These are phyloP conservation scores for Ophiostoma australiae DNA, from an alignment of 2,329 filamentous ascomycete genomes.

Conservation along the genomic window DNA sequence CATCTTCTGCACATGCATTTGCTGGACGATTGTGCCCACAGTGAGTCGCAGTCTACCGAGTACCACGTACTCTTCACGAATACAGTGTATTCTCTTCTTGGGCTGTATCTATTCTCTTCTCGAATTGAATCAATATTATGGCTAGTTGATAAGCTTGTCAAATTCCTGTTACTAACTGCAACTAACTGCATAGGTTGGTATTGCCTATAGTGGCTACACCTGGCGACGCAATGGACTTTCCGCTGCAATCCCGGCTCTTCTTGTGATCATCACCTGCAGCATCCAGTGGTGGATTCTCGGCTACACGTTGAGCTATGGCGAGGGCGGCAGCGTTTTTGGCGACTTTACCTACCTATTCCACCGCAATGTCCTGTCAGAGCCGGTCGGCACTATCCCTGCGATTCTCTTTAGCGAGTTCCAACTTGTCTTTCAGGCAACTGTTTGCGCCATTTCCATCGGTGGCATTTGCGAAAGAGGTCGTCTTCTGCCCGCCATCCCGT, in stretches of 20 bases:
- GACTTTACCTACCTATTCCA: constrained; percentile 83
- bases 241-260: constrained; percentile 56
- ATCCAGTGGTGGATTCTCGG: constrained; percentile 99
- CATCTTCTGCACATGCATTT: constrained; percentile 21
- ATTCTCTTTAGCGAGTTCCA: constrained; percentile 89
- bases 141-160: too few relatives aligned
- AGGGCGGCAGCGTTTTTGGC: constrained; percentile 79
- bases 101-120: too few relatives aligned
- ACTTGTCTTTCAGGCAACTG: constrained; percentile 30
- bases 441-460: constrained; percentile 23
- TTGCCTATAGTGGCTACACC: constrained; percentile 24
- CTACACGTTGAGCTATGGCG: constrained; percentile 83
- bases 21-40: constrained; percentile 23
- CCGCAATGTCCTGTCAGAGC: constrained; percentile 80
- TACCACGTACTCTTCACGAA: background rate
- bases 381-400: constrained; percentile 82
- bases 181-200: constrained; percentile 17
- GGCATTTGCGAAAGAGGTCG: constrained; percentile 22
- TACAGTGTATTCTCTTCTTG: background rate
- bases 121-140: too few relatives aligned
- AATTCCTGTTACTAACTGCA: background rate
- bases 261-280: constrained; percentile 78
- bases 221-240: constrained; percentile 24
- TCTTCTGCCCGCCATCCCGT: constrained; percentile 19
- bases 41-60: background rate